phyloP scores from a whole-genome alignment of 441 rosid genomes.

The Mallotus repandus region DNA sequence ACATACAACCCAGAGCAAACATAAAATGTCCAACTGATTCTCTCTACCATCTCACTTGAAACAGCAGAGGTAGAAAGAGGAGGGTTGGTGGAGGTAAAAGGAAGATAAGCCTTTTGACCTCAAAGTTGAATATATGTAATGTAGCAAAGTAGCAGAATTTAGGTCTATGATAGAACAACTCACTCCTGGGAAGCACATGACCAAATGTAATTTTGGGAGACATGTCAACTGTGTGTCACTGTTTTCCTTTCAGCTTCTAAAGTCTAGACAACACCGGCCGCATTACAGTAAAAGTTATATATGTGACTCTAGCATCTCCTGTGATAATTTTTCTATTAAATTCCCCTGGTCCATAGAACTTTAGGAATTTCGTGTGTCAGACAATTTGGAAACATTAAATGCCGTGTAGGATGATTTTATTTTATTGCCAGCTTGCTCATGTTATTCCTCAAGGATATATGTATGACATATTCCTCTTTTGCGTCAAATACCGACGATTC shows the following conservation, averaged over 20 bases:
- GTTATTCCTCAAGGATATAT: constrained; percentile 2
- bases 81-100: background rate
- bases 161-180: background rate
- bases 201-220: background rate
- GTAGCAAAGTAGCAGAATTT: background rate
- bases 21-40: background rate
- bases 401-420: constrained; percentile 1
- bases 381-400: background rate
- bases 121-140: background rate
- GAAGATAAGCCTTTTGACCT: background rate
- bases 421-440: background rate
- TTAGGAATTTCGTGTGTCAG: background rate
- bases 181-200: background rate
- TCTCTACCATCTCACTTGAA: background rate
- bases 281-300: background rate
- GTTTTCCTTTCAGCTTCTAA: background rate
- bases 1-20: background rate
- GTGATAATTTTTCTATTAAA: background rate
- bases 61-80: background rate
- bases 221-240: background rate
- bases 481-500: constrained; percentile 24
- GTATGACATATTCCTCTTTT: constrained; percentile 4
- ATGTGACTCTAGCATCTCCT: background rate
- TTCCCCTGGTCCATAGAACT: background rate
- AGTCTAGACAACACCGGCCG: background rate